Conservation (phyloP, 176 grass and related monocot genomes). For the Carex pumila region DNA sequence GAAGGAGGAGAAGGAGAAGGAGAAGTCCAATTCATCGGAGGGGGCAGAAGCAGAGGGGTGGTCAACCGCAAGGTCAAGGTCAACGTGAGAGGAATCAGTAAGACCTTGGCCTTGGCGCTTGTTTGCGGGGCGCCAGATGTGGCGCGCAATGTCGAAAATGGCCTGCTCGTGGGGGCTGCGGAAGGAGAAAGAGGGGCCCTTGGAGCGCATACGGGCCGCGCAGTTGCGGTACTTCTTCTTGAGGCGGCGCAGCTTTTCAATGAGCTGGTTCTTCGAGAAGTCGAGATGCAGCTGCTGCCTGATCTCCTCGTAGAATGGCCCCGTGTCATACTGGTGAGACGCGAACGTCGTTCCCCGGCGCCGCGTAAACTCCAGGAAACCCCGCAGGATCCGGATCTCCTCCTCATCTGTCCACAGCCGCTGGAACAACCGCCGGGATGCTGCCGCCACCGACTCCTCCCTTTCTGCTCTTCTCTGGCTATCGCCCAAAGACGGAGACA, state of each 20-base stretch:
- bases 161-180: constrained; percentile 72
- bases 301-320: constrained; percentile 99
- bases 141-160: constrained; percentile 75
- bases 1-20: not conserved
- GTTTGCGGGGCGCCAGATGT: constrained; percentile 62
- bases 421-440: constrained; percentile 71
- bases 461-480: not conserved
- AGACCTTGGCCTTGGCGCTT: constrained; percentile 33
- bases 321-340: constrained; percentile 91
- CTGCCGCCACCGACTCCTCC: not conserved
- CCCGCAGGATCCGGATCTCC: constrained; percentile 77
- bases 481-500: not conserved
- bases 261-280: constrained; percentile 96
- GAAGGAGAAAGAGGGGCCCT: constrained; percentile 46
- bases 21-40: not conserved
- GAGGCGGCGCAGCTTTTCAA: constrained; percentile 87
- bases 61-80: constrained; percentile 31
- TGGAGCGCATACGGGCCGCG: constrained; percentile 58
- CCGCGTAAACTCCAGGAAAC: constrained; percentile 83
- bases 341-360: constrained; percentile 75
- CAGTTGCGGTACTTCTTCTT: constrained; percentile 97
- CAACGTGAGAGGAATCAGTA: constrained; percentile 8
- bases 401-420: constrained; percentile 94
- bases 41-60: constrained; percentile 15
- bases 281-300: constrained; percentile 57